Base-by-base conservation (phyloP, 805 yeast genomes). In the Suhomyces xylopsoci region DNA sequence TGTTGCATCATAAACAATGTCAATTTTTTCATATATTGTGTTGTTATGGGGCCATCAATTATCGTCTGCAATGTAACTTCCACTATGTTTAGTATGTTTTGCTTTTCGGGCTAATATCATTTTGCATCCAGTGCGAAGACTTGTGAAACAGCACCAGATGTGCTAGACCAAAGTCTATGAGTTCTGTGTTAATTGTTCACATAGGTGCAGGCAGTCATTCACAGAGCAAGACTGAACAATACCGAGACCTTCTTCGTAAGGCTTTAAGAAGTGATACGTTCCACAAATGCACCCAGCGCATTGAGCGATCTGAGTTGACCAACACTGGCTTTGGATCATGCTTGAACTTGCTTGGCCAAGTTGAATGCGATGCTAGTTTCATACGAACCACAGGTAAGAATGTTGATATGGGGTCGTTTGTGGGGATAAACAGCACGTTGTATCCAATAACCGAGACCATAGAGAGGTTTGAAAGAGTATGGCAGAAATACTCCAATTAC, bases 141-240 rank as follows among this genome's bases (percentile, higher is more conserved):
- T n/a, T 15, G 14, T 14, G 36, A 32, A n/a, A 15, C 7, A 15
- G 17, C 17, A 32, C 6, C 36, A 32, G 32, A 10, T 28, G 32
- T 12, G n/a, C 17, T 32, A 38, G 42, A 38, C 6, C 42, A 38
- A 38, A 8, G 24, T 19, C 3, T 17, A 38, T 38, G 42, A 17
- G 24, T 20, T 42, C 45, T 24, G 46, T 42, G 9, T 14, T 42
- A n/a, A 25, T 49, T 10, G 62, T 73, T n/a, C 84, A 81, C 60
- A 62, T 79, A 22, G 84, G 85, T 0, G 85, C 85, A 3, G 85
- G 85, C 1, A 66, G 61, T 32, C 83, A 80, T 57, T 61, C 68
- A 6, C 36, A 26, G 2, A 44, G 46, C 4, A 59, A 60, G 24
- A 54, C 51, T 6, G 26, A 36, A 2, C 48, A 54, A n/a, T 74